Conservation (phyloP, 1,139 yeast genomes). For the Blastobotrys capitulatus region DNA sequence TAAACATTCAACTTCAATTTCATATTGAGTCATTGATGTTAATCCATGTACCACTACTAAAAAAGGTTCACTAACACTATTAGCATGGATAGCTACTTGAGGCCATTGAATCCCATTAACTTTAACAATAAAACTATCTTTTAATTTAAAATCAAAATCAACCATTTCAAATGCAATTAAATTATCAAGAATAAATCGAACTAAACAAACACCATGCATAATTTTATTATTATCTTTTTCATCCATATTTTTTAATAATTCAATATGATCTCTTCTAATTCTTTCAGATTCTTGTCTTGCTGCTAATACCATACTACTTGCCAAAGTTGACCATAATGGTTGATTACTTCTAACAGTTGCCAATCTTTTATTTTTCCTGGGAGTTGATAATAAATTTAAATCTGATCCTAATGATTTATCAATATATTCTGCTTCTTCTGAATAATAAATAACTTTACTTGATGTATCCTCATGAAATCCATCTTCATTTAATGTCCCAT, state of each 20-base stretch:
- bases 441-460: slow-evolving; percentile 7
- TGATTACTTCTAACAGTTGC: slow-evolving; percentile 29
- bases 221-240: slow-evolving; percentile 3
- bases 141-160: slow-evolving; percentile 18
- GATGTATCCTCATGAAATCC: not conserved
- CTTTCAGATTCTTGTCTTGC: slow-evolving; percentile 29
- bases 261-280: slow-evolving; percentile 9
- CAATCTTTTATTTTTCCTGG: slow-evolving; percentile 25
- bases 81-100: slow-evolving; percentile 28
- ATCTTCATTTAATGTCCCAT: not conserved
- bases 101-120: slow-evolving; percentile 37
- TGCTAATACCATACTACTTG: slow-evolving; percentile 33
- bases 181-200: slow-evolving; percentile 30
- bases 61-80: slow-evolving; percentile 14
- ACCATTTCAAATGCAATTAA: slow-evolving; percentile 30
- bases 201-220: slow-evolving; percentile 18
- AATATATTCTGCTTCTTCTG: slow-evolving; percentile 7
- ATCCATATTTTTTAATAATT: not conserved
- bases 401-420: slow-evolving; percentile 10
- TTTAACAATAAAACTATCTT: slow-evolving; percentile 24
- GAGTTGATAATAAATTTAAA: slow-evolving; percentile 7
- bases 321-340: slow-evolving; percentile 36
- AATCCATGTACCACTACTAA: slow-evolving; percentile 33
- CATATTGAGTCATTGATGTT: slow-evolving; percentile 32
- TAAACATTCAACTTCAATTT: slow-evolving; percentile 26